Conservation (phyloP, 2,329 filamentous ascomycete genomes). For the Trichoderma sp. region DNA sequence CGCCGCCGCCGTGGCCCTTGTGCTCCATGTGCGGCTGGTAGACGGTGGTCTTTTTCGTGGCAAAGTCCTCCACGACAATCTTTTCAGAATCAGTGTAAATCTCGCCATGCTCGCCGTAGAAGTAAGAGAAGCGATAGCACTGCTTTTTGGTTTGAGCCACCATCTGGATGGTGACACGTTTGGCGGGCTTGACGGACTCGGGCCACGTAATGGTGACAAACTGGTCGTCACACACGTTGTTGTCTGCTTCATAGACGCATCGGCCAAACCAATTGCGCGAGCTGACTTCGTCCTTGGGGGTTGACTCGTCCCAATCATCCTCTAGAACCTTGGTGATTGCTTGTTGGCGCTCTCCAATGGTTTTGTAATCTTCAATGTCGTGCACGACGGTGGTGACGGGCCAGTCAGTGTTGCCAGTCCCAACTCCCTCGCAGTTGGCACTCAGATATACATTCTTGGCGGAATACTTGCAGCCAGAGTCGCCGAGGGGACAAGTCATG, state of each 20-base stretch:
- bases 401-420: slow-evolving; percentile 68
- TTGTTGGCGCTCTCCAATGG: slow-evolving; percentile 37
- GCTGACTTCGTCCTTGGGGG: slow-evolving; percentile 46
- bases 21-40: slow-evolving; percentile 35
- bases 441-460: slow-evolving; percentile 80
- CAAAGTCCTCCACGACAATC: slow-evolving; percentile 68
- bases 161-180: slow-evolving; percentile 92
- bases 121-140: slow-evolving; percentile 78
- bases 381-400: slow-evolving; percentile 86
- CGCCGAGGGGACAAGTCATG: slow-evolving; percentile 64
- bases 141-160: slow-evolving; percentile 83
- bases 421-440: slow-evolving; percentile 56
- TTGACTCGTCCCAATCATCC: slow-evolving; percentile 53
- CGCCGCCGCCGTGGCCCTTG: slow-evolving; percentile 41
- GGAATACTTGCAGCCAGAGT: slow-evolving; percentile 77
- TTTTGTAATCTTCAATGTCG: slow-evolving; percentile 78
- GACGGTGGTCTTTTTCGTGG: slow-evolving; percentile 34
- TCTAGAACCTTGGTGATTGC: slow-evolving; percentile 44
- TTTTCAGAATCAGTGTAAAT: slow-evolving; percentile 76
- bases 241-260: slow-evolving; percentile 93
- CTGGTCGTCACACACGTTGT: slow-evolving; percentile 92
- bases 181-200: slow-evolving; percentile 63
- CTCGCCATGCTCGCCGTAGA: slow-evolving; percentile 86
- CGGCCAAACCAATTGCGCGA: slow-evolving; percentile 77
- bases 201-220: slow-evolving; percentile 86